A percentile compares a stretch with the other conserved stretches of the same genome.
Evolutionary conservation across 805 yeast species (phyloP).

Genomic region (Komagataella pseudopastoris): DNA sequence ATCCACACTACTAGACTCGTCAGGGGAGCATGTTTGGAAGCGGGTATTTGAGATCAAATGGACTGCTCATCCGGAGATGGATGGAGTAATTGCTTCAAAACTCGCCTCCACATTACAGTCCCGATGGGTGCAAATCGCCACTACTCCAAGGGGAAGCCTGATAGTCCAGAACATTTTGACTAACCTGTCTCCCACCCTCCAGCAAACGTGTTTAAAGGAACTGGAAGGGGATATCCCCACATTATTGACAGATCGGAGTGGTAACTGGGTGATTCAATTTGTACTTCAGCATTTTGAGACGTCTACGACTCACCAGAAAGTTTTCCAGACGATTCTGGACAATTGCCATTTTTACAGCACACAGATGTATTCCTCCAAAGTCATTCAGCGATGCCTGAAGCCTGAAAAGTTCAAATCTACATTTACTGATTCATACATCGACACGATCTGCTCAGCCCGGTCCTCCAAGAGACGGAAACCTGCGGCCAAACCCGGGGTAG

Average conservation of each 20-base stretch:
- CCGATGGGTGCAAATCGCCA: background rate
- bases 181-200: background rate
- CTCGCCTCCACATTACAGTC: background rate
- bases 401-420: background rate
- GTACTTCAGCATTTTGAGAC: background rate
- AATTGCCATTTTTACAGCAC: background rate
- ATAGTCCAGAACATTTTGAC: background rate
- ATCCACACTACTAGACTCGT: background rate
- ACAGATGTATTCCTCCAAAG: background rate
- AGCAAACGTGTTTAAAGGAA: background rate
- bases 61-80: background rate
- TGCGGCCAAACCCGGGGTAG: background rate
- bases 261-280: background rate
- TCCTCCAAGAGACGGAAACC: background rate
- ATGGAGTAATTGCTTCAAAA: background rate
- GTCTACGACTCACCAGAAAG: background rate
- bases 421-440: background rate
- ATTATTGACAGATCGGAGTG: background rate
- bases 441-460: background rate
- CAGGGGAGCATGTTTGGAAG: background rate
- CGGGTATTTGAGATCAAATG: background rate
- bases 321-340: background rate
- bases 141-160: background rate
- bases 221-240: background rate
- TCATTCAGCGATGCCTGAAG: background rate